Evolutionary conservation across 2,329 filamentous ascomycete species (phyloP).

Genomic region (Tolypocladium cylindrosporum): DNA sequence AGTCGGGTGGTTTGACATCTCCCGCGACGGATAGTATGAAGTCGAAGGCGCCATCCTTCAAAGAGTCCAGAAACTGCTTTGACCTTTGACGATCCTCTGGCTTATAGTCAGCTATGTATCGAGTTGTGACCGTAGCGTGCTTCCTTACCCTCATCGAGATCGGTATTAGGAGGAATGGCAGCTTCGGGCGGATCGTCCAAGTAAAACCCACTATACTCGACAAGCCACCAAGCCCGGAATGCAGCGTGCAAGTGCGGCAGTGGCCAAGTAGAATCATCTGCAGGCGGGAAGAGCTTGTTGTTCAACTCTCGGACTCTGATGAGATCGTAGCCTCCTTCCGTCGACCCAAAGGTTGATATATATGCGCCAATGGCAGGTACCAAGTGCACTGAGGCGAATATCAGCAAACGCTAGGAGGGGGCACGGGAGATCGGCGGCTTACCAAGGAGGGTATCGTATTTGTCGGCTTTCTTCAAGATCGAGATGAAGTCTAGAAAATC

Average conservation of each 20-base stretch:
- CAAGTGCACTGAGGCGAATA: slow-evolving; percentile 52
- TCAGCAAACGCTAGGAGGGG: not conserved
- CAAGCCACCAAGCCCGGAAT: slow-evolving; percentile 75
- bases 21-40: slow-evolving; percentile 80
- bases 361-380: slow-evolving; percentile 70
- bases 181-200: slow-evolving; percentile 58
- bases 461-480: slow-evolving; percentile 59
- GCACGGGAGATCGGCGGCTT: slow-evolving; percentile 9
- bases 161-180: slow-evolving; percentile 45
- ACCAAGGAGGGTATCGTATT: slow-evolving; percentile 59
- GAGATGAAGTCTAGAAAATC: slow-evolving; percentile 68
- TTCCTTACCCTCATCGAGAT: slow-evolving; percentile 46
- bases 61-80: slow-evolving; percentile 61
- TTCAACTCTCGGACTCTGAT: slow-evolving; percentile 63
- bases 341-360: slow-evolving; percentile 68
- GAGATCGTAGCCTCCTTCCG: slow-evolving; percentile 58
- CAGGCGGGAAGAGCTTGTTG: slow-evolving; percentile 51
- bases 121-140: too few relatives aligned
- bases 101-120: slow-evolving; percentile 13
- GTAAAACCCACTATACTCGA: slow-evolving; percentile 87
- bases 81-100: slow-evolving; percentile 61
- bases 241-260: slow-evolving; percentile 70
- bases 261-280: slow-evolving; percentile 61
- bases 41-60: slow-evolving; percentile 87
- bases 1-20: slow-evolving; percentile 70